These are phyloP conservation scores for Claviceps pusilla DNA, from an alignment of 2,329 filamentous ascomycete genomes.

Conservation along the genomic window DNA sequence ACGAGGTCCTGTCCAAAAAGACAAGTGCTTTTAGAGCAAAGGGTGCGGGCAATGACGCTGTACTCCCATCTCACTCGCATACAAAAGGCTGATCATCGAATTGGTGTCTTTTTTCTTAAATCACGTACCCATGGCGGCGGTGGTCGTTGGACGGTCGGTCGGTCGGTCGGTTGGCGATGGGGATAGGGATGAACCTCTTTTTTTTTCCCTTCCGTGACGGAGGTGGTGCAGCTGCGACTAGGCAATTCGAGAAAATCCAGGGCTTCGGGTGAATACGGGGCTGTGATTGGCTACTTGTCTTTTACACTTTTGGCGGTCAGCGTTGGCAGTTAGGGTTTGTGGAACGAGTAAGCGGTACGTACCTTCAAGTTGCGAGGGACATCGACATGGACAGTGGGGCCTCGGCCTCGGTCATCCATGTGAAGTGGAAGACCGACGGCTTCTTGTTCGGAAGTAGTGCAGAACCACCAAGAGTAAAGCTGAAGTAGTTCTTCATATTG, in stretches of 20 bases:
- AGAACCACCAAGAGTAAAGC: too few species aligned
- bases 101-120: slow-evolving; percentile 17
- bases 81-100: slow-evolving; percentile 25
- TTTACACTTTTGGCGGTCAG: slow-evolving; percentile 22
- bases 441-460: too few species aligned
- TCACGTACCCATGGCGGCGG: slow-evolving; percentile 49
- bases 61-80: slow-evolving; percentile 30
- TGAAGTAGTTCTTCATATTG: too few species aligned
- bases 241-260: slow-evolving; percentile 15
- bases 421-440: neutral
- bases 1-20: neutral
- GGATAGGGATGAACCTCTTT: slow-evolving; percentile 12
- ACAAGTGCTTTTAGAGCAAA: neutral
- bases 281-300: slow-evolving; percentile 6
- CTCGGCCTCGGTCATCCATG: neutral
- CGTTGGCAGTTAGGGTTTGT: slow-evolving; percentile 29
- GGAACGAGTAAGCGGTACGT: neutral
- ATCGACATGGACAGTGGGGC: too few species aligned
- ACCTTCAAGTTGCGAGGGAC: neutral
- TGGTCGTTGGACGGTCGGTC: slow-evolving; percentile 25
- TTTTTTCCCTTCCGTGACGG: slow-evolving; percentile 17
- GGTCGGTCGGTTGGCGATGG: slow-evolving; percentile 28
- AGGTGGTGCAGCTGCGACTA: slow-evolving; percentile 14
- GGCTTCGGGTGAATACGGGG: slow-evolving; percentile 10
- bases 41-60: neutral